Evolutionary conservation across 2,329 filamentous ascomycete species (phyloP).

Genomic region (Colletotrichum somersetense): DNA sequence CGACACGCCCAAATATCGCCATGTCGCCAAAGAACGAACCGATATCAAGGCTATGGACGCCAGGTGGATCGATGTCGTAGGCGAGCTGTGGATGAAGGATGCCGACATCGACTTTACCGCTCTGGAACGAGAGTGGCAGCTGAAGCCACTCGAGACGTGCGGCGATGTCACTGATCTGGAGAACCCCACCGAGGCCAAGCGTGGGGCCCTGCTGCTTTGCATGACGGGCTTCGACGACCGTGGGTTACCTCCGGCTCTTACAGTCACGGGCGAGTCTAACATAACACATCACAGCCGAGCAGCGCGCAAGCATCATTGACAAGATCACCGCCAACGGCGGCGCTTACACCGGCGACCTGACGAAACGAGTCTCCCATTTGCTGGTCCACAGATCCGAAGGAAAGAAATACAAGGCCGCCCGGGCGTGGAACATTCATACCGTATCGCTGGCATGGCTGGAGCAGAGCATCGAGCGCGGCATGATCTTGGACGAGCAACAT

Average conservation of each 20-base stretch:
- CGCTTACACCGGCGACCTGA: slow-evolving; percentile 89
- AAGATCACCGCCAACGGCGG: slow-evolving; percentile 79
- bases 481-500: slow-evolving; percentile 88
- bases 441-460: slow-evolving; percentile 88
- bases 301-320: slow-evolving; percentile 78
- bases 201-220: slow-evolving; percentile 63
- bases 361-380: slow-evolving; percentile 87
- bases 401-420: slow-evolving; percentile 91
- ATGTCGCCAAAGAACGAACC: slow-evolving; percentile 88
- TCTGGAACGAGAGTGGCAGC: slow-evolving; percentile 75
- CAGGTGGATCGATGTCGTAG: slow-evolving; percentile 87
- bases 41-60: slow-evolving; percentile 87
- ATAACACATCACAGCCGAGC: slow-evolving; percentile 60
- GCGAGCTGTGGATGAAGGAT: slow-evolving; percentile 83
- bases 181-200: slow-evolving; percentile 51
- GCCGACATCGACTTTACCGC: slow-evolving; percentile 78
- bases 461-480: slow-evolving; percentile 85
- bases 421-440: slow-evolving; percentile 82
- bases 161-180: slow-evolving; percentile 50
- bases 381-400: slow-evolving; percentile 84
- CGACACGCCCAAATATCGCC: slow-evolving; percentile 93
- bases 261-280: slow-evolving; percentile 6
- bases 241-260: slow-evolving; percentile 44
- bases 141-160: slow-evolving; percentile 72
- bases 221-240: slow-evolving; percentile 70